Evolutionary conservation across 2,329 filamentous ascomycete genomes (phyloP), one percentile per base, ranked within the genome.

Genomic region (Fusarium pseudograminearum): DNA sequence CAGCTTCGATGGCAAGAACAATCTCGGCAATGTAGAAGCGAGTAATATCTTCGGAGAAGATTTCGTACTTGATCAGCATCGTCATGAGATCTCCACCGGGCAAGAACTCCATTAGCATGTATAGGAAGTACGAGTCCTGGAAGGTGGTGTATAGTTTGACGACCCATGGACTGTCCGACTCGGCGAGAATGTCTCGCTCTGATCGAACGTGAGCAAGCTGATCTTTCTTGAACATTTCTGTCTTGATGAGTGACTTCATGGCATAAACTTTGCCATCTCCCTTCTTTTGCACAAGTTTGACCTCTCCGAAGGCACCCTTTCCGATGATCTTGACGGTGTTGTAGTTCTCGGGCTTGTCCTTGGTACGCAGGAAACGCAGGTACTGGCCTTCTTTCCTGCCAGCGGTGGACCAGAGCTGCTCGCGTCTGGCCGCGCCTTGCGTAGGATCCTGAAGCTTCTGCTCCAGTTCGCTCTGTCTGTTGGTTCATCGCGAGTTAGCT

Each of bases 1-100:
- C 96, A 16, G 96, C 96, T 78, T 99, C 96, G 73, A 99, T 98
- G n/a, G 96, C 96, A 77, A 98, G 87, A 26, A 97, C 93, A 75
- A 98, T 95, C 80, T 99, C 95, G 26, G 96, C 96, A 89, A 99
- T 99, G 82, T 99, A 99, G 82, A 99, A 99, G 20, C 96, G 90
- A 31, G 96, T 99, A 73, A 99, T 98, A 73, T 99, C 96, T 80
- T 98, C 95, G 0, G 94, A 97, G 80, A 99, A 99, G 79, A 99
- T 98, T 80, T 99, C 96, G 78, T 99, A 99, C 86, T 98, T 99
- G 84, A 99, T 99, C 73, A 99, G 86, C 96, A 99, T 99, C 5
- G 96, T 99, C 96, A 99, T 99, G 79, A 99, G 82, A 83, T 99
- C 96, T 80, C 96, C 96, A 80, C 96, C 96, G 10, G 96, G 96